phyloP scores from a whole-genome alignment of 768 basidiomycete species.

The Steccherinum ochraceum region DNA sequence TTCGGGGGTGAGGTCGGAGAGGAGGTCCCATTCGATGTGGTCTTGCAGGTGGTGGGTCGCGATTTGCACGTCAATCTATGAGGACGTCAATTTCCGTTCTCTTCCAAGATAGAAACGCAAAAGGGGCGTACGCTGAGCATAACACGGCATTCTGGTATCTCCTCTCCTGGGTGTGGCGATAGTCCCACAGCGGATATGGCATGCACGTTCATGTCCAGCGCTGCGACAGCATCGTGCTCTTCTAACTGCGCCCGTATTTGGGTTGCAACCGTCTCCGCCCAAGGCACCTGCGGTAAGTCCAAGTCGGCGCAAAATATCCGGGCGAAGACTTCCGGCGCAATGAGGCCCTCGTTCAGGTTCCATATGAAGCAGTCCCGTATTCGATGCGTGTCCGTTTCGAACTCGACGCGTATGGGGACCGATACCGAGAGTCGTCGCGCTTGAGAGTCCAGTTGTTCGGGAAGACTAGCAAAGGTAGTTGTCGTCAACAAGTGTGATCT shows the following conservation, averaged over 20 bases:
- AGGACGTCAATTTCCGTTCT: constrained; percentile 5
- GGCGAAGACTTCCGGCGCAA: constrained; percentile 84
- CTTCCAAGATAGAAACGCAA: background rate
- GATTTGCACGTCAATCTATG: constrained; percentile 94
- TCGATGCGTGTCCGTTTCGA: constrained; percentile 87
- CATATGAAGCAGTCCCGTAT: constrained; percentile 95
- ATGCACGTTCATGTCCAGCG: constrained; percentile 67
- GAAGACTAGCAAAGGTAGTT: constrained; percentile 36
- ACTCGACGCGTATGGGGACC: constrained; percentile 91
- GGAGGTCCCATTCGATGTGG: constrained; percentile 98
- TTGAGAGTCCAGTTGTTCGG: constrained; percentile 57
- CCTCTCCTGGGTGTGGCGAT: constrained; percentile 44
- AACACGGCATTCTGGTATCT: constrained; percentile 73
- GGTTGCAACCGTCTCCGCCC: constrained; percentile 74
- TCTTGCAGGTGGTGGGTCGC: constrained; percentile 87
- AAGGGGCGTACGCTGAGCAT: constrained; percentile 59
- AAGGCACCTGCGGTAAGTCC: constrained; percentile 59
- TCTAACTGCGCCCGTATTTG: constrained; percentile 90
- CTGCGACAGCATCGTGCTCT: constrained; percentile 78
- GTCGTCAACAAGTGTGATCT: background rate
- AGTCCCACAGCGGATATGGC: constrained; percentile 31
- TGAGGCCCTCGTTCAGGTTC: constrained; percentile 86
- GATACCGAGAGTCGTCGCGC: constrained; percentile 51
- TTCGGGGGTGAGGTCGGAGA: constrained; percentile 86
- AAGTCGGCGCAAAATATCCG: constrained; percentile 84